Percentiles rank a stretch among this genome's conserved stretches.
phyloP scores from a whole-genome alignment of 2,329 filamentous ascomycete species.

The Coniochaeta pulveracea region DNA sequence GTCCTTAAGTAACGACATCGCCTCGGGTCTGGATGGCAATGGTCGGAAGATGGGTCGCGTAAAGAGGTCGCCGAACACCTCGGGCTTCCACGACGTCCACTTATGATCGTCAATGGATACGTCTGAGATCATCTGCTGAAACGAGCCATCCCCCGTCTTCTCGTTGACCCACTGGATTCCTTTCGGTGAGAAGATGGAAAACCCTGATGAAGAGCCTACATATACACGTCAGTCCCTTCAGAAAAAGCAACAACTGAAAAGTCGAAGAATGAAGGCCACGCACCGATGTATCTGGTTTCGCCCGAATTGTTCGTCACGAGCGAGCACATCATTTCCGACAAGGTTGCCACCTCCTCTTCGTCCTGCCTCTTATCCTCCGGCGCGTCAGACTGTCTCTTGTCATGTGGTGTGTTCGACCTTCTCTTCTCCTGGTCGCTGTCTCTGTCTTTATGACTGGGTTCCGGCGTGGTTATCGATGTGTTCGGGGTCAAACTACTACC shows the following conservation, averaged over 20 bases:
- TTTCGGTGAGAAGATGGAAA: constrained; percentile 97
- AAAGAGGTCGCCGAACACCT: constrained; percentile 90
- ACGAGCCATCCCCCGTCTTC: constrained; percentile 91
- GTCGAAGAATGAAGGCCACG: no score
- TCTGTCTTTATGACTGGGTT: constrained; percentile 27
- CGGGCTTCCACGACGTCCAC: constrained; percentile 97
- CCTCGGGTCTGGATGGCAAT: constrained; percentile 77
- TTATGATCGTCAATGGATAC: constrained; percentile 90
- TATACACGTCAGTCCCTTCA: constrained; percentile 4
- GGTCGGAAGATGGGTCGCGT: constrained; percentile 72
- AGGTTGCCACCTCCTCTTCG: constrained; percentile 64
- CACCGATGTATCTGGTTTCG: constrained; percentile 93
- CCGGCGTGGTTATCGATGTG: constrained; percentile 44
- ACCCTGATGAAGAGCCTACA: constrained; percentile 84
- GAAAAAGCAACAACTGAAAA: no score
- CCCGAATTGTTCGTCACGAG: constrained; percentile 89
- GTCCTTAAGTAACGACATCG: constrained; percentile 77
- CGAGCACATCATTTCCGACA: constrained; percentile 99
- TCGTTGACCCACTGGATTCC: constrained; percentile 98
- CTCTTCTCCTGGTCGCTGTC: constrained; percentile 23
- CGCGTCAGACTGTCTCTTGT: constrained; percentile 21
- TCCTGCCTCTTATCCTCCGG: constrained; percentile 28
- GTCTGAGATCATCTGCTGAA: constrained; percentile 87
- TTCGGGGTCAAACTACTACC: constrained; percentile 32
- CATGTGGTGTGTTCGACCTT: constrained; percentile 26